These are phyloP conservation scores for Rhizophagus prolifer DNA, from an alignment of 192 early-diverging fungal genomes.

Conservation along the genomic window DNA sequence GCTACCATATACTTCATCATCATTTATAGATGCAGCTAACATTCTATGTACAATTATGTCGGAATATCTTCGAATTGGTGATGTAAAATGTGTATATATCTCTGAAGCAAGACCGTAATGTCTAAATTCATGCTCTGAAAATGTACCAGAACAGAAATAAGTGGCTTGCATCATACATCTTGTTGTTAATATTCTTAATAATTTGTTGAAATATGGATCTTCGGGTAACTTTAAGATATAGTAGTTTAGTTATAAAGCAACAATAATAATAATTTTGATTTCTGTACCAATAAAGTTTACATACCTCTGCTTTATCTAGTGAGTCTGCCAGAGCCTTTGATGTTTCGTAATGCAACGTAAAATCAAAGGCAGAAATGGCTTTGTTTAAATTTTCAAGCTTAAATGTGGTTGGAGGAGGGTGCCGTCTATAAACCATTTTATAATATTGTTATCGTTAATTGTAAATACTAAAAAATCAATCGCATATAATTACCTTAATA, in stretches of 20 bases:
- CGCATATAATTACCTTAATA: slow-evolving; percentile 64
- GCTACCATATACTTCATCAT: slow-evolving; percentile 49
- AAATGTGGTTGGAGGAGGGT: slow-evolving; percentile 51
- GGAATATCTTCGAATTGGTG: slow-evolving; percentile 98
- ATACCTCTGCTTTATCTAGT: slow-evolving; percentile 75
- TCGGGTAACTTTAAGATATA: slow-evolving; percentile 55
- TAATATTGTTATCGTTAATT: not conserved
- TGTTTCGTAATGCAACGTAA: slow-evolving; percentile 64
- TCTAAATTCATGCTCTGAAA: slow-evolving; percentile 57
- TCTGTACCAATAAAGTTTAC: not conserved
- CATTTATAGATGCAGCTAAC: slow-evolving; percentile 59
- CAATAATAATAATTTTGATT: not conserved
- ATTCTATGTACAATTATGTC: slow-evolving; percentile 92
- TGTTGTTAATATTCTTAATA: slow-evolving; percentile 87
- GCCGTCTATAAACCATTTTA: slow-evolving; percentile 26
- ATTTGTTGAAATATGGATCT: slow-evolving; percentile 96
- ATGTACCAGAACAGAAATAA: slow-evolving; percentile 93
- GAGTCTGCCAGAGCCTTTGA: slow-evolving; percentile 85
- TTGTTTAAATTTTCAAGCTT: slow-evolving; percentile 59
- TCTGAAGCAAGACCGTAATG: slow-evolving; percentile 93
- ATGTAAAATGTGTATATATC: slow-evolving; percentile 99
- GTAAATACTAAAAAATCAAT: not conserved
- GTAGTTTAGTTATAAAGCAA: slow-evolving; percentile 1
- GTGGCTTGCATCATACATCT: slow-evolving; percentile 98
- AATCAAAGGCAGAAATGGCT: slow-evolving; percentile 57